phyloP scores from a whole-genome alignment of 2,329 filamentous ascomycete species.

The Ophiostoma ulmi region DNA sequence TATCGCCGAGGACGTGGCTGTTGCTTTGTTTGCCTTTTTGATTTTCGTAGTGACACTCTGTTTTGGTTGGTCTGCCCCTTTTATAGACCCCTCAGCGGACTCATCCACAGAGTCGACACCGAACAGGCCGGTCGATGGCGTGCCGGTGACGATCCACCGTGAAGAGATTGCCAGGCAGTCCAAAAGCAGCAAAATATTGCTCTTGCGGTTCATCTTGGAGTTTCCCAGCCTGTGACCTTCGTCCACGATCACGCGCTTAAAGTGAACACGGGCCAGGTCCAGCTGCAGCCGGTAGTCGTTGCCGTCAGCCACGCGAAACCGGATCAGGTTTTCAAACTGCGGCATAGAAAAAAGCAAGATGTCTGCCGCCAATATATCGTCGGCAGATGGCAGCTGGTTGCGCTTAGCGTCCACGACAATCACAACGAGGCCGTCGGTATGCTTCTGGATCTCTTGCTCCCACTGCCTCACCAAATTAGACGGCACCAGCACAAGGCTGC shows the following conservation, averaged over 20 bases:
- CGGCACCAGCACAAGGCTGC: constrained; percentile 75
- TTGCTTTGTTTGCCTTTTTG: neutral
- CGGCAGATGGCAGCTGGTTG: constrained; percentile 48
- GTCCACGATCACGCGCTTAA: constrained; percentile 85
- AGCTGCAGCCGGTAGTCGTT: constrained; percentile 37
- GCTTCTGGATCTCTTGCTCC: constrained; percentile 73
- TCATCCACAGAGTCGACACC: constrained; percentile 52
- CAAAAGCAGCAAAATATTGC: constrained; percentile 48
- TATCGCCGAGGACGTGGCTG: constrained; percentile 35
- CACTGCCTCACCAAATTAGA: constrained; percentile 81
- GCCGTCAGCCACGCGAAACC: constrained; percentile 43
- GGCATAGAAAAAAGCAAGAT: constrained; percentile 71
- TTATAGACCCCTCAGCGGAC: neutral
- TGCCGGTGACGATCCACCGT: constrained; percentile 86
- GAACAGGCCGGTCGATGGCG: constrained; percentile 76
- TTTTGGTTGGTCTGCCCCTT: neutral
- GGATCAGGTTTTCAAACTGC: constrained; percentile 61
- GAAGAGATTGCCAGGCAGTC: constrained; percentile 59
- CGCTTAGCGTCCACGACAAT: constrained; percentile 55
- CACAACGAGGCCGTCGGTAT: constrained; percentile 62
- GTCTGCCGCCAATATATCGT: constrained; percentile 62
- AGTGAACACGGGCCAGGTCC: constrained; percentile 66
- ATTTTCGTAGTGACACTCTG: constrained; percentile 28
- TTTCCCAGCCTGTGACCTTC: constrained; percentile 84
- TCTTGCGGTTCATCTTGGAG: constrained; percentile 50